These are phyloP conservation scores for Fragaria vesca DNA, from an alignment of 306 rosid genomes.

Conservation along the genomic window DNA sequence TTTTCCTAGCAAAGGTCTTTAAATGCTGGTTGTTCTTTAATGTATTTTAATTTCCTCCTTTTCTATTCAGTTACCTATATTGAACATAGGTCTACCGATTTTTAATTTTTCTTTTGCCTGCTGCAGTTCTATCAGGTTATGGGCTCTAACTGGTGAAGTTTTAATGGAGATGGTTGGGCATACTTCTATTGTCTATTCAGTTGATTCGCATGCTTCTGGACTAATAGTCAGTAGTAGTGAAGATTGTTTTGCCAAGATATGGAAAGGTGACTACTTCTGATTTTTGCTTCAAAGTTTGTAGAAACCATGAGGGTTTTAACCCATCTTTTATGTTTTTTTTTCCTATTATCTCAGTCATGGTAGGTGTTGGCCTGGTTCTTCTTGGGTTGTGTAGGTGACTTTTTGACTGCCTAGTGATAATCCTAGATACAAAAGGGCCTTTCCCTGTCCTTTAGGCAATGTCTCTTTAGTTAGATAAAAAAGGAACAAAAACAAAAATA, in stretches of 20 bases:
- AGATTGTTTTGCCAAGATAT: conserved; percentile 84
- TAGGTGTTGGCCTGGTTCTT: neutral
- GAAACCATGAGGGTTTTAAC: conserved; percentile 6
- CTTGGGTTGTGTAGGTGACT: neutral
- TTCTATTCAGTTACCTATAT: neutral
- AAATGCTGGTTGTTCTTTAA: neutral
- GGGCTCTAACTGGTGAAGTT: conserved; percentile 81
- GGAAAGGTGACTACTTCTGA: conserved; percentile 69
- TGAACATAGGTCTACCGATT: conserved; percentile 7
- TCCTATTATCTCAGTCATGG: neutral
- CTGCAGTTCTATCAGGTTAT: conserved; percentile 75
- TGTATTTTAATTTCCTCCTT: neutral
- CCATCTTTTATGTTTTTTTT: neutral
- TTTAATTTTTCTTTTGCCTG: conserved; percentile 28
- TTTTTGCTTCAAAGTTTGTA: conserved; percentile 8
- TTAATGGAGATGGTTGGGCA: conserved; percentile 96
- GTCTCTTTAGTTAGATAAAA: neutral
- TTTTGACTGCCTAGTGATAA: neutral
- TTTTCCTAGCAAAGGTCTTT: neutral
- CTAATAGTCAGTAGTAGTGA: conserved; percentile 86
- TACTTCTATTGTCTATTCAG: conserved; percentile 88
- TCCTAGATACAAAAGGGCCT: neutral
- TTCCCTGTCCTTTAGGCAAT: neutral
- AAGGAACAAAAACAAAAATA: neutral
- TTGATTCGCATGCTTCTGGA: conserved; percentile 84